Evolutionary conservation across 2,329 filamentous ascomycete genomes (phyloP), one percentile per base, ranked within the genome.

Genomic region (Neofusicoccum sp.): DNA sequence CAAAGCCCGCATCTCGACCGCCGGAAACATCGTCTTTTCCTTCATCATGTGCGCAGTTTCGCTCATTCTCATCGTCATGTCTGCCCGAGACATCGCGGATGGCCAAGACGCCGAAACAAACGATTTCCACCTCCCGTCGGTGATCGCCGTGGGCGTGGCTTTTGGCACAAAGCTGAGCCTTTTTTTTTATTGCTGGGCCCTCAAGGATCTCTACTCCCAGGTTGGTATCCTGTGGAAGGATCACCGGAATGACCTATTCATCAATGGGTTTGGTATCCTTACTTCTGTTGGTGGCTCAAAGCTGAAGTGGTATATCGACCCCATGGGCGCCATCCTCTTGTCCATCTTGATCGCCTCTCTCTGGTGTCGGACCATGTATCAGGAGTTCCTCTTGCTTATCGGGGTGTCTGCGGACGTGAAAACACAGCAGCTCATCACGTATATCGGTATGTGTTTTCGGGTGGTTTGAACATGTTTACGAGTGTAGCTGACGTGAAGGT

Each of bases 41-140:
- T 96, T 96, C 75, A 81, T 99, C 68, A 98, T 99, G 95, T 92
- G 88, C 20, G 81, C 91, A 8, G 93, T 98, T 6, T 96, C 92
- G 0, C 82, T 96, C 65, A 91, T 98, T 70, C 86, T 99, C 60
- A 95, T 99, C 68, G 91, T 93, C 24, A 91, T 97, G 73, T 92
- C 93, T 0, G 82, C 86, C 30, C 84, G 86, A 60, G 88, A 96
- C 61, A 80, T 98, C 2, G 81, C 78, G 1, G 76, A 80, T 45
- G 80, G 79, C 1, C 75, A 75, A 4, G 76, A 76, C 31, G 76
- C 77, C 1, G 76, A 79, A 0, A 71, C 68, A 0, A 89, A 89
- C 67, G 69, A 71, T 1, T 96, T 97, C 76, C 85, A 93, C 70
- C 78, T 96, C 0, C 88, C 92, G 0, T 92, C 91, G 1, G 87